Evolutionary conservation across 2,329 filamentous ascomycete genomes (phyloP).

Genomic region (Colletotrichum eremochloae): DNA sequence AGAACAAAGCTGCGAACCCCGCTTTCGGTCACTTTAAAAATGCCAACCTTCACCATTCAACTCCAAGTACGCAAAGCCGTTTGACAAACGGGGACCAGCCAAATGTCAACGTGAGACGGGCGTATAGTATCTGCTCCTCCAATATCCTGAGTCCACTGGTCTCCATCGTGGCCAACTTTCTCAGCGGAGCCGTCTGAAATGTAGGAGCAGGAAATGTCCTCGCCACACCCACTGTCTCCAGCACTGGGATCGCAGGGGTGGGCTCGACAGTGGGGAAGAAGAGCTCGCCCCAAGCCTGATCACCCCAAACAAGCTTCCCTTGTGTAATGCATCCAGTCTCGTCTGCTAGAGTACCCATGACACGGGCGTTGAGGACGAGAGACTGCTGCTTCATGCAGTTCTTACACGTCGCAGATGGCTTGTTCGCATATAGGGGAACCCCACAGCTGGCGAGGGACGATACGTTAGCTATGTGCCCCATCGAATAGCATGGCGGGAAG

Average conservation of each 20-base stretch:
- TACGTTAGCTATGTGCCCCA: constrained; percentile 9
- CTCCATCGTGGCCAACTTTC: constrained; percentile 46
- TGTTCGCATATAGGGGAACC: constrained; percentile 66
- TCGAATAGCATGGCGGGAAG: background rate
- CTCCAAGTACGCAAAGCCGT: constrained; percentile 57
- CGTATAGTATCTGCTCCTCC: constrained; percentile 64
- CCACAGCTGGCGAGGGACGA: constrained; percentile 59
- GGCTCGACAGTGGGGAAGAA: constrained; percentile 45
- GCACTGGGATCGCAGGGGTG: background rate
- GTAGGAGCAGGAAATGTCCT: constrained; percentile 18
- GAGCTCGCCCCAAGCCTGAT: constrained; percentile 63
- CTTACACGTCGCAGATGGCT: constrained; percentile 52
- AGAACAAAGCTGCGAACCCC: constrained; percentile 38
- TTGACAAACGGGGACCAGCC: constrained; percentile 61
- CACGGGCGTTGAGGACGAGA: constrained; percentile 56
- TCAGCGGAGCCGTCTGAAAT: constrained; percentile 2
- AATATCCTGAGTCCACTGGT: constrained; percentile 59
- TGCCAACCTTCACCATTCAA: constrained; percentile 53
- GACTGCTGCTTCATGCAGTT: constrained; percentile 51
- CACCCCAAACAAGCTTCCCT: constrained; percentile 67
- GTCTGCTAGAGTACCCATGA: constrained; percentile 59
- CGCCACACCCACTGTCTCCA: constrained; percentile 1
- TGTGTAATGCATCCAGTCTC: constrained; percentile 67
- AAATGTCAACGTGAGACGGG: constrained; percentile 67
- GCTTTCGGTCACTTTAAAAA: constrained; percentile 24